Evolutionary conservation across 2,329 filamentous ascomycete genomes (phyloP).

Genomic region (Ascochyta koolunga): DNA sequence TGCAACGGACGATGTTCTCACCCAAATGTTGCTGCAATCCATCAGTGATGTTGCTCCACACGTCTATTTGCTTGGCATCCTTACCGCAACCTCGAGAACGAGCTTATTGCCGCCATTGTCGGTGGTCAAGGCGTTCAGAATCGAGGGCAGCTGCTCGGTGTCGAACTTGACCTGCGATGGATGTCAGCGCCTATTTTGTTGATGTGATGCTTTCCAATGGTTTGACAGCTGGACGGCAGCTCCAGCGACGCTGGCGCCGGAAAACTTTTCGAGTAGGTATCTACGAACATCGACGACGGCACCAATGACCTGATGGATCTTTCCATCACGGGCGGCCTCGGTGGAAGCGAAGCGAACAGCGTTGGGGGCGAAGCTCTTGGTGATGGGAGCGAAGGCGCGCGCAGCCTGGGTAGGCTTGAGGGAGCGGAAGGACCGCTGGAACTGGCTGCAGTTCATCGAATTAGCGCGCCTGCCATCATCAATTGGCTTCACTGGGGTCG

Average conservation of each 20-base stretch:
- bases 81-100: conserved; percentile 94
- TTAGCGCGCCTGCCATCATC: conserved; percentile 46
- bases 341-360: conserved; percentile 67
- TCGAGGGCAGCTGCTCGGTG: conserved; percentile 87
- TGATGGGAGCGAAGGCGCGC: conserved; percentile 62
- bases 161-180: conserved; percentile 87
- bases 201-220: conserved; percentile 40
- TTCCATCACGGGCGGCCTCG: conserved; percentile 63
- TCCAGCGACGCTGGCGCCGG: conserved; percentile 17
- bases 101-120: conserved; percentile 93
- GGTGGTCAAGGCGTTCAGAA: conserved; percentile 96
- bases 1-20: conserved; percentile 98
- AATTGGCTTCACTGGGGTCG: conserved; percentile 40
- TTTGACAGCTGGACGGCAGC: conserved; percentile 10
- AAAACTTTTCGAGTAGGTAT: conserved; percentile 53
- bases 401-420: conserved; percentile 53
- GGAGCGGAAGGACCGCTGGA: conserved; percentile 49
- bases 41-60: conserved; percentile 34
- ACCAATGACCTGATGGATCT: conserved; percentile 84
- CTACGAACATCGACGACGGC: conserved; percentile 89
- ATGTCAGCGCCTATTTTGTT: conserved; percentile 37
- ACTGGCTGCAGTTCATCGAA: conserved; percentile 51
- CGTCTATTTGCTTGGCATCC: conserved; percentile 46
- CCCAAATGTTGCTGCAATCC: conserved; percentile 89
- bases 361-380: conserved; percentile 63